These are phyloP conservation scores for Bruguiera parviflora DNA, from an alignment of 345 rosid species.

Conservation along the genomic window DNA sequence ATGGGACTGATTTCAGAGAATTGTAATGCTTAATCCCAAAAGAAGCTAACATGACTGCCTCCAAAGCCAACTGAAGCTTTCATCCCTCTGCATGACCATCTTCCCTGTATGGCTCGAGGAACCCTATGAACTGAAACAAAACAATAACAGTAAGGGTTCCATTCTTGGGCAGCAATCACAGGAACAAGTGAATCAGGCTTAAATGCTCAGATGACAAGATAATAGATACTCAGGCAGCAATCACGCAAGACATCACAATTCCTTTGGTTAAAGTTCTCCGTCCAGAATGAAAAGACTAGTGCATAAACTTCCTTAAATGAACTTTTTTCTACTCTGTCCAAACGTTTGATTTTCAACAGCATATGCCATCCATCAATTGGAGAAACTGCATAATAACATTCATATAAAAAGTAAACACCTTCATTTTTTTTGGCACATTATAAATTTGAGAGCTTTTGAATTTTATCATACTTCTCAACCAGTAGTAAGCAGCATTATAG, in stretches of 20 bases:
- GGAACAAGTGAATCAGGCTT: not conserved
- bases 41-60: conserved; percentile 1
- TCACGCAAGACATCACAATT: not conserved
- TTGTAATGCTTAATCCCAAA: not conserved
- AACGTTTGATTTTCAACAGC: no score
- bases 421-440: no score
- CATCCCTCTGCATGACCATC: conserved; percentile 71
- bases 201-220: not conserved
- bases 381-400: no score
- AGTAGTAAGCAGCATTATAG: no score
- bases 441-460: no score
- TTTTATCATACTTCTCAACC: no score
- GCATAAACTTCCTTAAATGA: not conserved
- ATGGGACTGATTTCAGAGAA: no score
- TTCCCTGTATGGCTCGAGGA: conserved; percentile 73
- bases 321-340: no score
- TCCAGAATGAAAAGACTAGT: not conserved
- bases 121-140: conserved; percentile 68
- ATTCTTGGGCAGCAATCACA: not conserved
- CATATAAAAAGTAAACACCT: no score
- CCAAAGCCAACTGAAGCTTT: conserved; percentile 40
- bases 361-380: no score
- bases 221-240: not conserved
- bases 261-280: not conserved
- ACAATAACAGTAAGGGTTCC: conserved; percentile 1